Evolutionary conservation across 2,329 filamentous ascomycete genomes (phyloP), one percentile per base, ranked within the genome.

Genomic region (Plectosphaerella plurivora): DNA sequence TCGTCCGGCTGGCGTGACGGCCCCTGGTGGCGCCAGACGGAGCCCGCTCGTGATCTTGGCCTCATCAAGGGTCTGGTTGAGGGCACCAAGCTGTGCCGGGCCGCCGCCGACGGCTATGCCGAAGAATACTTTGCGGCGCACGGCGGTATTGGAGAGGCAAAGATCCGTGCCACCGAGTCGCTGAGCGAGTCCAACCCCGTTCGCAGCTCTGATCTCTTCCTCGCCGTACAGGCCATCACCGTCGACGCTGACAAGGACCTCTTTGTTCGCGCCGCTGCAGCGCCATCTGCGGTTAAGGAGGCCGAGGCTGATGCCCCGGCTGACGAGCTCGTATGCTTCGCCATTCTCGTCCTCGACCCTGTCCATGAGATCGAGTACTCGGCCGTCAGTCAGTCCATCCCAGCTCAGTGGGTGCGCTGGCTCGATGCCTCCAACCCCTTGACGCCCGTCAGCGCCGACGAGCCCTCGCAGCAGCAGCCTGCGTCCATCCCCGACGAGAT

Each of bases 191-290:
- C 79, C 42, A 97, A 97, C 67, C 93, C 94, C 0, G 91, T 96
- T 12, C 84, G 94, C 53, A 96, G 88, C 64, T 95, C 89, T 54
- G 91, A 99, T 67, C 89, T 99, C 57, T 99, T 99, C 79, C 78
- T 99, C 33, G 84, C 92, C n/a, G 86, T 99, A 35, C 94, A 99
- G 72, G 91, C 94, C 10, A 83, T 97, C 62, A 79, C 76, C 49
- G 81, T 88, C 57, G 78, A 83, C 9, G 74, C 74, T 1, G 83
- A 88, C 55, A 73, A 78, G 52, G 80, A 83, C 1, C 74, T 96
- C 2, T 96, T 96, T 66, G 73, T 84, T 59, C 70, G 82, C 64
- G 69, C 78, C 60, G 61, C 80, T 4, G 71, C 75, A 0, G 70
- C 68, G 53, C 22, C 22, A 22, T 75, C 81, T 52, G 79, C 81